Evolutionary conservation across 2,329 filamentous ascomycete genomes (phyloP).

Genomic region (Thelonectria rubi): DNA sequence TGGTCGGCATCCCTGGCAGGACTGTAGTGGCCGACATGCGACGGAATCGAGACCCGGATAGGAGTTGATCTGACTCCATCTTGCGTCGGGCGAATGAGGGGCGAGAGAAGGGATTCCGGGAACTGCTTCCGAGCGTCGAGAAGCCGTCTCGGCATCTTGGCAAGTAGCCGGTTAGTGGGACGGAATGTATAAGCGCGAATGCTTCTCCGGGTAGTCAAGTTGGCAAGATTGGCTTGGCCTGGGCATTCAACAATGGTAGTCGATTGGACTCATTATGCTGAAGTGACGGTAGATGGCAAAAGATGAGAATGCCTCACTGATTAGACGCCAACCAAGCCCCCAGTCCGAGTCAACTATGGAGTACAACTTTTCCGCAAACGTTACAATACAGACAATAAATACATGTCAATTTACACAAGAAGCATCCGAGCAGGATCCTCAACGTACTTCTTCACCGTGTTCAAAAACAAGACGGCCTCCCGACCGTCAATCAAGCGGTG

Average conservation of each 20-base stretch:
- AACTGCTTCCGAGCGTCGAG: too few species aligned
- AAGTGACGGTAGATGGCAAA: too few species aligned
- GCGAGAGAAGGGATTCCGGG: neutral
- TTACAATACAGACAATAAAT: constrained; percentile 32
- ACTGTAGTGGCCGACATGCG: neutral
- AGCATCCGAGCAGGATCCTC: constrained; percentile 55
- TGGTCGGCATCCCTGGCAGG: neutral
- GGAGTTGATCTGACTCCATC: neutral
- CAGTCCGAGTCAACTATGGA: neutral
- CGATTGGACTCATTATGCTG: too few species aligned
- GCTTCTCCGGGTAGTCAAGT: too few species aligned
- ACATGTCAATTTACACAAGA: constrained; percentile 54
- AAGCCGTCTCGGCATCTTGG: too few species aligned
- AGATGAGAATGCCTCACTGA: too few species aligned
- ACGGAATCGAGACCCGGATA: neutral
- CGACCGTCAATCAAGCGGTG: constrained; percentile 65
- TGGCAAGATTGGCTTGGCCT: too few species aligned
- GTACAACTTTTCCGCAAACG: neutral
- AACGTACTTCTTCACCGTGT: constrained; percentile 45
- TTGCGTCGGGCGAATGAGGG: too few species aligned
- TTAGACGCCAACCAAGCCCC: too few species aligned
- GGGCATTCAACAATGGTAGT: too few species aligned
- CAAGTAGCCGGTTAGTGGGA: too few species aligned
- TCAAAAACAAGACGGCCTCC: constrained; percentile 67
- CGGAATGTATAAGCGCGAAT: too few species aligned